Base-by-base conservation (phyloP, 768 basidiomycete species). In the Pisolithus marmoratus region DNA sequence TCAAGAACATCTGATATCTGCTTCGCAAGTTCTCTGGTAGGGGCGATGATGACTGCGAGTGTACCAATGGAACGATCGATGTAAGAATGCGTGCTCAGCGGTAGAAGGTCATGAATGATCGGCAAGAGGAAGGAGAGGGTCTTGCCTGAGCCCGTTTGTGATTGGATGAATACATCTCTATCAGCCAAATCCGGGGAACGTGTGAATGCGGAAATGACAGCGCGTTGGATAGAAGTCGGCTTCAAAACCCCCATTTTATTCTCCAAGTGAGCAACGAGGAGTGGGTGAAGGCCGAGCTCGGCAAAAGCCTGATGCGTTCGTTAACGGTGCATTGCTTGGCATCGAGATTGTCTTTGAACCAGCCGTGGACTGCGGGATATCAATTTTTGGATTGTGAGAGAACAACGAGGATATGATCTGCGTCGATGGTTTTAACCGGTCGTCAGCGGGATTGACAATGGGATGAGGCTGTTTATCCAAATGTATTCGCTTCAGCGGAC, bases 1-100 rank as follows among this genome's bases (percentile, higher is more conserved):
- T 93, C 91, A 12, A 97, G 76, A n/a, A 98, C 94, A 60, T 96
- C 92, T 8, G 87, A 92, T 49, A 97, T 97, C 64, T 99, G 96
- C 63, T 92, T 91, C 2, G 95, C 96, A 14, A 98, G 79, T 70
- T 98, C 96, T 48, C 94, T 83, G 3, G 95, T 97, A 1, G 95
- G 95, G 2, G 90, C 93, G 51, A 98, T 89, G 55, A 97, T 90
- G 51, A 97, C 81, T 1, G 94, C 94, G 19, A 98, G 77, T 2
- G 95, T 97, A 24, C 95, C 95, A 61, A 98, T 90, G 0, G 88
- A 90, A 36, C 95, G 83, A 68, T 95, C 93, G 59, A 97, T 95
- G 62, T 90, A 95, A 4, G 92, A 94, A n/a, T 84, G 77, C 12
- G 84, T 82, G 51, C 90, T 88, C 46, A 97, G 77, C 1, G 93